These are phyloP conservation scores for Aegle marmelos DNA, from an alignment of 345 rosid species.

Conservation along the genomic window DNA sequence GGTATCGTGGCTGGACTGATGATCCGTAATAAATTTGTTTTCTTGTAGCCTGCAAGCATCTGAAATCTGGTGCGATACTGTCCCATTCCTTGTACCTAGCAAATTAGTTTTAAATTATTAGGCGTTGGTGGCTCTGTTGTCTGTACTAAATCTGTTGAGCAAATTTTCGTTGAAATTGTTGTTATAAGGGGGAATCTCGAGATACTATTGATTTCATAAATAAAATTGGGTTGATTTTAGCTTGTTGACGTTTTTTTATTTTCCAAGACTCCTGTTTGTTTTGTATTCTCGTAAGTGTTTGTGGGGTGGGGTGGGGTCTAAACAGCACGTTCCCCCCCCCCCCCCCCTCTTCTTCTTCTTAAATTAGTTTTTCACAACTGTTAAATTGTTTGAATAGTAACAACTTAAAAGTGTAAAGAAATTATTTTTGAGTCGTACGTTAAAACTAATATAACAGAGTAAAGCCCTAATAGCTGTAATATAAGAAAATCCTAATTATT, in stretches of 20 bases:
- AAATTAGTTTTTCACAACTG: no score
- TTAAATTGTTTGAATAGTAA: no score
- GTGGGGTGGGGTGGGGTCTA: not conserved
- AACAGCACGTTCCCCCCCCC: no score
- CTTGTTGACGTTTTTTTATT: no score
- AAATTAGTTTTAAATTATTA: not conserved
- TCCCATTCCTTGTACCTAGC: constrained; percentile 2
- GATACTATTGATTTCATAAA: not conserved
- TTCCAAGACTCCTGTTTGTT: not conserved
- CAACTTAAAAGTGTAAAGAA: no score
- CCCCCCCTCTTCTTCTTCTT: no score
- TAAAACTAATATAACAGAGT: no score
- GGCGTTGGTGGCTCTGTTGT: not conserved
- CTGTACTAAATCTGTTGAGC: not conserved
- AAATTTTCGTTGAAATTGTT: not conserved
- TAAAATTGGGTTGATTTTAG: not conserved
- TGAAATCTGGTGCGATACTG: constrained; percentile 5
- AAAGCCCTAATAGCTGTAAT: no score
- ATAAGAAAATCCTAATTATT: no score
- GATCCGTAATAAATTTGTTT: constrained; percentile 32
- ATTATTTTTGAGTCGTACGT: no score
- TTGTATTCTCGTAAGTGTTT: not conserved
- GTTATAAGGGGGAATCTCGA: not conserved
- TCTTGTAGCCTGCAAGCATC: constrained; percentile 26
- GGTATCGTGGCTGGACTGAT: constrained; percentile 1